Base-by-base conservation (phyloP, 1,139 yeast genomes). In the Saccharomyces pastorianus region DNA sequence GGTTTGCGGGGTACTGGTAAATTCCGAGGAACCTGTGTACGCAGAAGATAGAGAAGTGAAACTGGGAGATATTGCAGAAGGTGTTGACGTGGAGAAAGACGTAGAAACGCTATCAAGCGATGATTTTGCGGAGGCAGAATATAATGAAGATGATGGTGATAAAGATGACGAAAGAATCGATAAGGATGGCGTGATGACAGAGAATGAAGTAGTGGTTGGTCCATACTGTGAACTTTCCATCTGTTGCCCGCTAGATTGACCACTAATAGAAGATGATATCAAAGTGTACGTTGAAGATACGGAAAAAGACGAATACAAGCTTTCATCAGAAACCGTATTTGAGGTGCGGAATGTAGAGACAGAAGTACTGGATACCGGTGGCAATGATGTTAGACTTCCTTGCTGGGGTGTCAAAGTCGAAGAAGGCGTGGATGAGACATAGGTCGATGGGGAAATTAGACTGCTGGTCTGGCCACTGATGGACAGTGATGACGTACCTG, bases 21-120 rank as follows among this genome's bases (percentile, higher is more conserved):
- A 0, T 38, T 38, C 2, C 11, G 44, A 32, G 17, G 28, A 27
- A 7, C 8, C 9, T 50, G 47, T 29, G 5, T 23, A 31, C 13
- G 49, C 4, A 13, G 53, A 23, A 13, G 41, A 27, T 2, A 47
- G 46, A 47, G 46, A 51, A 14, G 51, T n/a, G 8, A 27, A 27
- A 23, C 41, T 31, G n/a, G 49, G 38, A 3, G 48, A 50, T 46
- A 50, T 7, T 1, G 52, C 44, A 11, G 44, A 9, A 9, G 41
- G 17, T 27, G 50, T 31, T 26, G 46, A 34, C 1, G 55, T 1
- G 29, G 46, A 34, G 25, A 47, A 29, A 11, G 23, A 20, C 1
- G 25, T 25, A 14, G 47, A 23, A 20, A 52, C 13, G 25, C 44
- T 38, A 3, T 38, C 44, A 4, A 20, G 44, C 44, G 44, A 38